phyloP scores from a whole-genome alignment of 345 rosid species.

The Limnanthes douglasii region DNA sequence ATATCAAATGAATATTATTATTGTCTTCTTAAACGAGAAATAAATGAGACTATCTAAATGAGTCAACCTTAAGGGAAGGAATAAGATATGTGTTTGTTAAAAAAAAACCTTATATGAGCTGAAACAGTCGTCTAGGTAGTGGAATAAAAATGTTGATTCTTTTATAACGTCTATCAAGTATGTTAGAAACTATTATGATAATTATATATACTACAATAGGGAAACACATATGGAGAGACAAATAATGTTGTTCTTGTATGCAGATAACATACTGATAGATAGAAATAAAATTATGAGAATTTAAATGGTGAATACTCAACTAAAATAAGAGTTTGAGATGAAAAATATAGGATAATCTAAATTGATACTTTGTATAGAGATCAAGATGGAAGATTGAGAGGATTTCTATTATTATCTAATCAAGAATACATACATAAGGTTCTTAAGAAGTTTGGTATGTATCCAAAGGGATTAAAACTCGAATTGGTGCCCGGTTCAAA shows the following conservation, averaged over 20 bases:
- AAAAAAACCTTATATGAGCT: neutral
- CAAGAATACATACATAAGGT: too few relatives aligned
- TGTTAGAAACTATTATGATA: neutral
- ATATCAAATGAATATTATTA: too few relatives aligned
- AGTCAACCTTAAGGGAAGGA: neutral
- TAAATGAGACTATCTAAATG: too few relatives aligned
- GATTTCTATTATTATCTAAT: too few relatives aligned
- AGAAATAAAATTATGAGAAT: neutral
- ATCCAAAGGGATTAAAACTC: too few relatives aligned
- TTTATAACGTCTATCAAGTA: neutral
- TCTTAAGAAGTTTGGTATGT: neutral
- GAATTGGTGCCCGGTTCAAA: too few relatives aligned
- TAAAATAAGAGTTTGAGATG: neutral
- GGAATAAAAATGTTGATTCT: neutral
- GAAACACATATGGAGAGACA: too few relatives aligned
- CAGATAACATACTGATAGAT: neutral
- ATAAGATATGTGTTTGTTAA: neutral
- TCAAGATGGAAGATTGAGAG: neutral
- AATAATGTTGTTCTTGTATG: neutral
- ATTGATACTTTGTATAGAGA: neutral
- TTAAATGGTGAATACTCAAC: neutral
- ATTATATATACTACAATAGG: neutral
- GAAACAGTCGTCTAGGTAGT: neutral
- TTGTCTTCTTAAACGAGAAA: too few relatives aligned
- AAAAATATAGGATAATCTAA: neutral